Evolutionary conservation across 257 asterid species (phyloP).

Genomic region (Nicotiana otophora): DNA sequence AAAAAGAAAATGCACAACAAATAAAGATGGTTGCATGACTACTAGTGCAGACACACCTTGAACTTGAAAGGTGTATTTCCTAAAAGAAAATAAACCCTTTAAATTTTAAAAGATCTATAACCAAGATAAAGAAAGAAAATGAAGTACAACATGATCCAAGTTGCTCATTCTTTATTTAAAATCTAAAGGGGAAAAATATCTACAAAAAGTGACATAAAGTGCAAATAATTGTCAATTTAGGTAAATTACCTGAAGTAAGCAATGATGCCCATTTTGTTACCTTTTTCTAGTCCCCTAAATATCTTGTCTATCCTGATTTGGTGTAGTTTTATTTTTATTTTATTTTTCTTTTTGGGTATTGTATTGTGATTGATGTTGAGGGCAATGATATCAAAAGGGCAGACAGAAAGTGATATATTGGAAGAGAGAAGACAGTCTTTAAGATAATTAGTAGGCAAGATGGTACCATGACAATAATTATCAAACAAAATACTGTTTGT

Average conservation of each 20-base stretch:
- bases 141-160: not conserved
- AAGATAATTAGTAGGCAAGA: not conserved
- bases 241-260: not conserved
- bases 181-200: not conserved
- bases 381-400: not conserved
- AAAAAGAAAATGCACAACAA: too few species aligned
- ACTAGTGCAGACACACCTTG: too few species aligned
- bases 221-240: not conserved
- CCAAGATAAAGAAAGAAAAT: not conserved
- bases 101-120: too few species aligned
- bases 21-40: too few species aligned
- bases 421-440: not conserved
- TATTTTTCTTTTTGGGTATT: not conserved
- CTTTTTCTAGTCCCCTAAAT: not conserved
- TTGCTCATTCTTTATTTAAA: not conserved
- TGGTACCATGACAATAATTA: not conserved
- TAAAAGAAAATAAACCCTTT: too few species aligned
- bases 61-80: too few species aligned
- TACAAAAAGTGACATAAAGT: not conserved
- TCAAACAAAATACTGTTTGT: not conserved
- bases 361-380: not conserved
- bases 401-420: not conserved
- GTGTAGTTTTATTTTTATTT: not conserved
- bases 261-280: not conserved
- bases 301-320: not conserved